Evolutionary conservation across 2,329 filamentous ascomycete genomes (phyloP), one percentile per base, ranked within the genome.

Genomic region (Monosporascus sp.): DNA sequence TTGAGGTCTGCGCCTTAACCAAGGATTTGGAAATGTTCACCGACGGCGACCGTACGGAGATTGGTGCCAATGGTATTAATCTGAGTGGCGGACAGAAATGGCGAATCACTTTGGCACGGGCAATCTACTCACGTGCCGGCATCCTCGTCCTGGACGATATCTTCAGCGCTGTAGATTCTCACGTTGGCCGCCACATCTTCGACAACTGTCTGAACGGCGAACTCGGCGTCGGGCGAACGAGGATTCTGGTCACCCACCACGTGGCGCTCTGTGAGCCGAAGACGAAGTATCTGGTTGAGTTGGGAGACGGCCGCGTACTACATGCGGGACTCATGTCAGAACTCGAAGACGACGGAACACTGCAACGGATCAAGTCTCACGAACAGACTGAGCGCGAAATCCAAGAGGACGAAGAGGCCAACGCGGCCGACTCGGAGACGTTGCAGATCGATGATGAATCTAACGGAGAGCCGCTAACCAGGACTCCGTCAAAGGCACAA

Each of bases 41-140:
- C 0, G 87, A 93, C 63, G 89, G 89, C 4, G 89, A 94, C 61
- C 71, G 81, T 47, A 95, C 91, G 0, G 88, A 92, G 63, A 89
- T 95, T 50, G 90, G 90, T 11, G 87, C 88, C 3, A 92, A 93
- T 57, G 90, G 90, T 7, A 89, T 94, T 61, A 92, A 93, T 60
- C 74, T 95, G 7, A 91, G 86, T 56, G 90, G 91, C 57, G 91
- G 90, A 0, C 90, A 95, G 69, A 85, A 89, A 63, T 92, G 89
- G 87, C 81, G 90, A 50, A 80, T 94, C 35, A 89, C 88, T 0
- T 84, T 95, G 60, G 90, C 89, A 2, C 78, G 90, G 47, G 89
- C 89, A 1, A 75, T 94, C 19, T 94, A 94, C 68, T 92, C 88
- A 2, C 78, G 89, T 16, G 88, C 88, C 1, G 85, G 87, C 0